Evolutionary conservation across 768 basidiomycete genomes (phyloP).

Genomic region (Kwoniella botswanensis): DNA sequence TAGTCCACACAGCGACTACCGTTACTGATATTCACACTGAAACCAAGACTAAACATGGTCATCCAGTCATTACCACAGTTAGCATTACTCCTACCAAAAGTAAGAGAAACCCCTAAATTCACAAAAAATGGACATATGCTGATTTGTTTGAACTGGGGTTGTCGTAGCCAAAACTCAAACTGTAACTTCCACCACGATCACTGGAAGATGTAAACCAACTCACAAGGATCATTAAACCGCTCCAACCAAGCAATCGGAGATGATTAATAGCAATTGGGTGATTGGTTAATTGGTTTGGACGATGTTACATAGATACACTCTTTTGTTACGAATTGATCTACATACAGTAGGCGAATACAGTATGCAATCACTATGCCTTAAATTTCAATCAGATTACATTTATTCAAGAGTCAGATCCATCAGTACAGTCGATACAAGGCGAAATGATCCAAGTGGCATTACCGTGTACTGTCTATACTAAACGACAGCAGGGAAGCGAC

Average conservation of each 20-base stretch:
- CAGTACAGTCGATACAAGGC: too few species aligned
- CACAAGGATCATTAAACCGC: background rate
- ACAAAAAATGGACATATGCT: background rate
- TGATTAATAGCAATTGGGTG: background rate
- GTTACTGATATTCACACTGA: conserved; percentile 11
- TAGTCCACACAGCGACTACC: conserved; percentile 10
- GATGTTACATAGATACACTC: background rate
- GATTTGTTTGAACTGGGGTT: background rate
- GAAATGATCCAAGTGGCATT: too few species aligned
- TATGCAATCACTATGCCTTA: background rate
- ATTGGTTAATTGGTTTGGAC: background rate
- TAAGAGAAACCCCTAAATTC: background rate
- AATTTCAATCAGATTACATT: too few species aligned
- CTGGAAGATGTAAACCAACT: conserved; percentile 13
- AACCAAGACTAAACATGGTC: conserved; percentile 7
- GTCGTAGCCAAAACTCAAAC: conserved; percentile 13
- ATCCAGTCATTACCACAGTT: conserved; percentile 13
- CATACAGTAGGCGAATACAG: background rate
- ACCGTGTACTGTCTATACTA: too few species aligned
- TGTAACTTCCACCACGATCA: conserved; percentile 19
- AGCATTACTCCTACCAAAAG: conserved; percentile 16
- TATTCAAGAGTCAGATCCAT: too few species aligned
- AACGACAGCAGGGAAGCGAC: too few species aligned
- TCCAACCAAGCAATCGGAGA: background rate
- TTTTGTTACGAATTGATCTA: background rate